Percentiles rank a stretch among this genome's conserved stretches.
phyloP scores from a whole-genome alignment of 1,284 basidiomycete genomes.

The Cutaneotrichosporon mucoides region DNA sequence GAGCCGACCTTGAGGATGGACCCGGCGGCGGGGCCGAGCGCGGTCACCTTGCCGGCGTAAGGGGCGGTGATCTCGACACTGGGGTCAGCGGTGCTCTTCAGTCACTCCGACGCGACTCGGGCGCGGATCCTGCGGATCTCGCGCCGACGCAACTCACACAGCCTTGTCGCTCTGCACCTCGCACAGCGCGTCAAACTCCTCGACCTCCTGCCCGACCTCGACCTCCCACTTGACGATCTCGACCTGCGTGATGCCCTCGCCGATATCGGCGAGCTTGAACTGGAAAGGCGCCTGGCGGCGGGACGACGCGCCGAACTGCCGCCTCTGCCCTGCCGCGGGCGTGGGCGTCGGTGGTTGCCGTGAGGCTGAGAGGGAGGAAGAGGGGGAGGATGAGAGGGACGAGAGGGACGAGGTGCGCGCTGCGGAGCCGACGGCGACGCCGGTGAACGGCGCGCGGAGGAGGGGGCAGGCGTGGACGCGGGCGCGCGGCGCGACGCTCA shows the following conservation, averaged over 20 bases:
- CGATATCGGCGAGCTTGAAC: conserved; percentile 93
- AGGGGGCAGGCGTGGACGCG: conserved; percentile 3
- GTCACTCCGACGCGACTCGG: neutral
- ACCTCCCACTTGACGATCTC: conserved; percentile 83
- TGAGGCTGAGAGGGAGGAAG: neutral
- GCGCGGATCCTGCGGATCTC: neutral
- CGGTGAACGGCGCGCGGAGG: conserved; percentile 1
- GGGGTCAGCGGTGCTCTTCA: neutral
- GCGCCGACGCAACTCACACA: conserved; percentile 29
- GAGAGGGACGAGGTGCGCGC: neutral
- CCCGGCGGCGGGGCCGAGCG: conserved; percentile 73
- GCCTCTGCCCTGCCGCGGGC: neutral
- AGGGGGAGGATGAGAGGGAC: neutral
- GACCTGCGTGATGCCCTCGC: conserved; percentile 81
- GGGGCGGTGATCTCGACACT: conserved; percentile 91
- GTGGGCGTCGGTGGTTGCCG: neutral
- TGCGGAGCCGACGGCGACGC: neutral
- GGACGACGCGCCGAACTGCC: conserved; percentile 15
- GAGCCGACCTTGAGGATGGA: conserved; percentile 82
- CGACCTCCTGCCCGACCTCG: conserved; percentile 60
- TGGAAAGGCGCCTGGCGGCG: conserved; percentile 20
- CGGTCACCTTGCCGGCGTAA: conserved; percentile 69
- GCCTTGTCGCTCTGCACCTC: conserved; percentile 91
- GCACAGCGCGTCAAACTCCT: conserved; percentile 80
- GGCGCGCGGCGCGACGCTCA: conserved; percentile 1